Base-by-base conservation (phyloP, 1,284 basidiomycete species). In the Cryptococcus wingfieldii region DNA sequence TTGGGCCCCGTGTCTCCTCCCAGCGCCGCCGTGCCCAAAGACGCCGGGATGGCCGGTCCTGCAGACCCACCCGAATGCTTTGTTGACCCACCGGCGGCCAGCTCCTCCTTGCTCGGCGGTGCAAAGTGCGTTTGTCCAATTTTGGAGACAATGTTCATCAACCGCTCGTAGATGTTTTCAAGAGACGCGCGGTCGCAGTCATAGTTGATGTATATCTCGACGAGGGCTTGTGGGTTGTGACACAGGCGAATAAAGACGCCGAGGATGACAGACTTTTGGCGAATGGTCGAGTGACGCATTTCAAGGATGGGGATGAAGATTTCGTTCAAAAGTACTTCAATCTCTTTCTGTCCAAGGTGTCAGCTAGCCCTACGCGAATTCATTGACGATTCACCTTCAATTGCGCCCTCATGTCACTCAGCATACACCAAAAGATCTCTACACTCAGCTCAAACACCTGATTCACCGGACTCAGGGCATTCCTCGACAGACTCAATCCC, bases 261-360 rank as follows among this genome's bases (percentile, higher is more conserved):
- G 50, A 97, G 81, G 54, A 97, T 88, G 50, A 91, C 85, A 5
- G 87, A 88, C 78, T 98, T 97, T 72, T 97, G 96, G 70, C 90
- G 91, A 52, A 96, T 80, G 0, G 94, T 96, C 10, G 95, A 91
- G 19, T 89, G 97, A 68, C 88, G 86, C 94, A 99, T 98, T 79
- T 99, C 96, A 50, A 99, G 80, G 51, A 99, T 97, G 2, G 96
- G 96, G 57, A 99, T 86, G 80, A 98, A 99, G 67, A 99, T 99
- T 73, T 99, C 96, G 71, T 97, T 96, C 54, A 99, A 78, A 37
- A 99, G 81, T 39, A 99, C 94, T 76, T 98, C 96, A 61, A 98
- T 98, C 78, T 99, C 97, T 88, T 98, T 98, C 90, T 93, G 69
- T 50, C 43, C 18, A 49, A 44, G 31, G 7, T 1, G 39, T 51